Evolutionary conservation across 441 rosid genomes (phyloP), one percentile per base, ranked within the genome.

Genomic region (Pelargonium australe): DNA sequence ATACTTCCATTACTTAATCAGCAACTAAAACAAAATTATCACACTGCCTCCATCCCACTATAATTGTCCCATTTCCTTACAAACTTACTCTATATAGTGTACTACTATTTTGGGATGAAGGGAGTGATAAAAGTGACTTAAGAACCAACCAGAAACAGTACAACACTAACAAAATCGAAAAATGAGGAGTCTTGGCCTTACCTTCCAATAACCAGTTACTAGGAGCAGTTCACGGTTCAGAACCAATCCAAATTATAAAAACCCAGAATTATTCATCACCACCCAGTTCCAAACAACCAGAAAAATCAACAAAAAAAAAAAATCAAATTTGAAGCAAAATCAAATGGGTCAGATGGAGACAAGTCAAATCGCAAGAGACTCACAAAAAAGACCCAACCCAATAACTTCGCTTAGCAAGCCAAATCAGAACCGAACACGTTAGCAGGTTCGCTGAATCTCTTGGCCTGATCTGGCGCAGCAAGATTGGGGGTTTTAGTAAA

Each of bases 401-500:
- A 7, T 47, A 16, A 67, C 44, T 66, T 45, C 37, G 62, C 40
- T 53, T 5, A 14, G 25, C 61, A 17, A 19, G 61, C 19, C 23
- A 70, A 74, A 55, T 17, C 61, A 10, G 61, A 55, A 57, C 7
- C 73, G 47, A 67, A 73, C 34, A 40, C 44, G 37, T 23, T 31
- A 16, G 61, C 61, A 17, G 70, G 47, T 57, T 69, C 43, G 68
- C 25, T 69, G 70, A 79, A 78, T 79, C 83, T 72, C 77, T 66
- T 45, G 55, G 72, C 63, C 75, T 66, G 72, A 72, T 40, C 61
- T 55, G 61, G 25, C 23, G 20, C 11, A 17, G 25, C 61, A 55
- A 12, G 74, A n/a, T 70, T 34, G 40, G 40, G 37, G 40, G 7
- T 73, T 78, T 65, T 75, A 80, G 79, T 55, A 77, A 73, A 40